A percentile compares a stretch with the other conserved stretches of the same genome.
Evolutionary conservation across 2,329 filamentous ascomycete species (phyloP).

Genomic region (Pseudogymnoascus sp.): DNA sequence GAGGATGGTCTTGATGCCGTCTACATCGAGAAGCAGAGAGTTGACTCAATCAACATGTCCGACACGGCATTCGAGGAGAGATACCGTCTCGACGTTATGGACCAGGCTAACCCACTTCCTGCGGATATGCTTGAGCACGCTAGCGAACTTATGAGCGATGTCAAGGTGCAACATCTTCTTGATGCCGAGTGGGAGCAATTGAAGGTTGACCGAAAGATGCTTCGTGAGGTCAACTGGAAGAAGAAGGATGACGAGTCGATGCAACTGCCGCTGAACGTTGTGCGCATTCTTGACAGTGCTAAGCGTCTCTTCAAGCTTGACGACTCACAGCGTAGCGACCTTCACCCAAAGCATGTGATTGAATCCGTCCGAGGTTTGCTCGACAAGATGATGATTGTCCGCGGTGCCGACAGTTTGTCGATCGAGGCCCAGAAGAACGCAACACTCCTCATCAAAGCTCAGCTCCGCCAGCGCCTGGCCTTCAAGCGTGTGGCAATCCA

Average conservation of each 20-base stretch:
- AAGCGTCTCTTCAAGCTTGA: slow-evolving; percentile 88
- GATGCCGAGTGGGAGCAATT: slow-evolving; percentile 84
- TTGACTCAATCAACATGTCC: slow-evolving; percentile 78
- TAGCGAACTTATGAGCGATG: slow-evolving; percentile 75
- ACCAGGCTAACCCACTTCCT: slow-evolving; percentile 43
- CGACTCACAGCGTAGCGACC: slow-evolving; percentile 73
- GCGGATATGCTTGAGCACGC: slow-evolving; percentile 79
- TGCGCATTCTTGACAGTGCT: slow-evolving; percentile 82
- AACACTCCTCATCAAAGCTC: slow-evolving; percentile 84
- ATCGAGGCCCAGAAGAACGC: slow-evolving; percentile 79
- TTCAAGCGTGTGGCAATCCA: slow-evolving; percentile 88
- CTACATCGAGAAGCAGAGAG: slow-evolving; percentile 83
- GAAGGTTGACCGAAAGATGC: slow-evolving; percentile 59
- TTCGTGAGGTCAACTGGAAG: slow-evolving; percentile 58
- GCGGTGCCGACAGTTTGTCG: slow-evolving; percentile 74
- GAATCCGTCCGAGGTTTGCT: slow-evolving; percentile 67
- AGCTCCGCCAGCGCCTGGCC: slow-evolving; percentile 77
- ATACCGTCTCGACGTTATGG: slow-evolving; percentile 83
- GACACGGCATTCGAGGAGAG: slow-evolving; percentile 68
- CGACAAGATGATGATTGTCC: slow-evolving; percentile 72
- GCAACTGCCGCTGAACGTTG: slow-evolving; percentile 86
- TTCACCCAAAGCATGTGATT: slow-evolving; percentile 82
- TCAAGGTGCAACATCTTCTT: slow-evolving; percentile 75
- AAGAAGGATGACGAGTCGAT: slow-evolving; percentile 75
- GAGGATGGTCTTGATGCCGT: slow-evolving; percentile 94